These are phyloP conservation scores for Aspergillus clavatus DNA, from an alignment of 2,329 filamentous ascomycete species.

Conservation along the genomic window DNA sequence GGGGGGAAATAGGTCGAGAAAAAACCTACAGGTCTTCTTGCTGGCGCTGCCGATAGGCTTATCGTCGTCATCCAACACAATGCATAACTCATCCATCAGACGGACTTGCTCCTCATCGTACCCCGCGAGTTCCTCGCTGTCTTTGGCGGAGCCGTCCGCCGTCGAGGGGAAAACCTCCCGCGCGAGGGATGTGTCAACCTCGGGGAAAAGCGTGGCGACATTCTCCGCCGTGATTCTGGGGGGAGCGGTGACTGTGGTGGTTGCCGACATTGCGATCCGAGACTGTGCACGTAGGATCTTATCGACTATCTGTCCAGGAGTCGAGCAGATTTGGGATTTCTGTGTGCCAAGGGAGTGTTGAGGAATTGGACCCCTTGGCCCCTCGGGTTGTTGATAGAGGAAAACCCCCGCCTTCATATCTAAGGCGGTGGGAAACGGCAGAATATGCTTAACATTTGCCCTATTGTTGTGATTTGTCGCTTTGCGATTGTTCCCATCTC, in stretches of 20 bases:
- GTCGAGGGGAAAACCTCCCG: slow-evolving; percentile 46
- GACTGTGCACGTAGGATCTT: no score
- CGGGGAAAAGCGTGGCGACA: slow-evolving; percentile 82
- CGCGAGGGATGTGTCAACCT: slow-evolving; percentile 62
- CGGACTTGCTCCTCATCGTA: slow-evolving; percentile 98
- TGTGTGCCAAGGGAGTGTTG: no score
- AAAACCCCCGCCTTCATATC: no score
- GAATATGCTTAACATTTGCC: no score
- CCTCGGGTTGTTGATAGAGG: no score
- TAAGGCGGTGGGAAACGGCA: no score
- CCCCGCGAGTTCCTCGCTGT: slow-evolving; percentile 69
- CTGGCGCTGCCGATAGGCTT: slow-evolving; percentile 89
- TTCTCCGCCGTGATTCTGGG: slow-evolving; percentile 76
- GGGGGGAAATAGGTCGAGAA: no score
- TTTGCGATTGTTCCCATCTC: no score
- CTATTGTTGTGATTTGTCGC: no score
- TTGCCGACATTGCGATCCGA: slow-evolving; percentile 38
- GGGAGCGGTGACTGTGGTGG: slow-evolving; percentile 45
- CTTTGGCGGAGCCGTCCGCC: slow-evolving; percentile 32
- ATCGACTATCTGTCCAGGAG: no score
- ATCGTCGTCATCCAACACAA: slow-evolving; percentile 90
- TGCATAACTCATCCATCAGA: slow-evolving; percentile 98
- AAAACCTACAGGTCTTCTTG: slow-evolving; percentile 86
- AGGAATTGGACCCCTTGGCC: not conserved
- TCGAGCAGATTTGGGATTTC: no score